Evolutionary conservation across 2,329 filamentous ascomycete genomes (phyloP).

Genomic region (Ophiostoma piceae): DNA sequence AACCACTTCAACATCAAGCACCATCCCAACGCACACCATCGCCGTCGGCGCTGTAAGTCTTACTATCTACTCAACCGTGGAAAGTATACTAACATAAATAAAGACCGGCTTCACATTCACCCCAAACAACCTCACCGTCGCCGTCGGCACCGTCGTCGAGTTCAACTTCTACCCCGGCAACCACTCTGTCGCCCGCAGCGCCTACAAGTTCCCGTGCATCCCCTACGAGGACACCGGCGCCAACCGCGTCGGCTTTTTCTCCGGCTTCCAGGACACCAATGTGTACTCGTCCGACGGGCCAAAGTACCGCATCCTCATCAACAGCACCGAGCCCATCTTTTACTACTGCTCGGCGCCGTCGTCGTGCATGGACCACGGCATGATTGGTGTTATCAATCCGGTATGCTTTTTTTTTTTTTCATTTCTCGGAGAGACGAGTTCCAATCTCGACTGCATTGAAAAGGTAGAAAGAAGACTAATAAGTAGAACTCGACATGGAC

Average conservation of each 20-base stretch:
- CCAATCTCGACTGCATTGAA: background rate
- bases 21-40: conserved; percentile 24
- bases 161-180: conserved; percentile 59
- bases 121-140: conserved; percentile 36
- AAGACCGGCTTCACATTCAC: conserved; percentile 35
- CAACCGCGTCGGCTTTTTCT: conserved; percentile 50
- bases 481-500: conserved; percentile 41
- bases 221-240: conserved; percentile 52
- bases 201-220: conserved; percentile 56
- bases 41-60: conserved; percentile 32
- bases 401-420: too few species aligned
- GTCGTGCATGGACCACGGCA: conserved; percentile 60
- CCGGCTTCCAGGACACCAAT: conserved; percentile 44
- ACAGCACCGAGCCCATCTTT: conserved; percentile 59
- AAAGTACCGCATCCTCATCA: conserved; percentile 44
- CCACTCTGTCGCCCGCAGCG: conserved; percentile 59
- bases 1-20: background rate
- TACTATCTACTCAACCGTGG: background rate
- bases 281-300: conserved; percentile 44
- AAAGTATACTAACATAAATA: too few species aligned
- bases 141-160: conserved; percentile 47
- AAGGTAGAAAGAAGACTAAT: background rate
- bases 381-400: conserved; percentile 73
- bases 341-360: conserved; percentile 64
- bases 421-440: too few species aligned